phyloP scores from a whole-genome alignment of 1,284 basidiomycete genomes.

The Cryptococcus sp. region DNA sequence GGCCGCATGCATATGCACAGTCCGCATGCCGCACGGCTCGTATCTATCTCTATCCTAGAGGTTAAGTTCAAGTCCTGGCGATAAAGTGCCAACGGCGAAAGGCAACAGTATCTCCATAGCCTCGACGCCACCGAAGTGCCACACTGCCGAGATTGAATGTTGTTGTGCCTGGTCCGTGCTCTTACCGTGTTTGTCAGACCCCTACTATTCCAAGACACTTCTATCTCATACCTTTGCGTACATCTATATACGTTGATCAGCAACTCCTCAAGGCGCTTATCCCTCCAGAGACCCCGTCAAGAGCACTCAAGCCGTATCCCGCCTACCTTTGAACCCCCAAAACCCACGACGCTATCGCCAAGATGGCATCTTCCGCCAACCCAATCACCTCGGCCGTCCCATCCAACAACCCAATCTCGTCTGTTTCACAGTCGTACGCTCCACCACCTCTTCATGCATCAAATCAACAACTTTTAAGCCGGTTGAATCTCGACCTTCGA shows the following conservation, averaged over 20 bases:
- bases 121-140: too few relatives aligned
- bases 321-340: too few relatives aligned
- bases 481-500: conserved; percentile 86
- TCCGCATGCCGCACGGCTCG: too few relatives aligned
- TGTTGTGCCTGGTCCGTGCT: too few relatives aligned
- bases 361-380: conserved; percentile 37
- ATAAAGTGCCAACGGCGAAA: too few relatives aligned
- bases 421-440: conserved; percentile 58
- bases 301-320: not conserved
- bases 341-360: not conserved
- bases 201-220: not conserved
- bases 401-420: conserved; percentile 68
- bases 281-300: too few relatives aligned
- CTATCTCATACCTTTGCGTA: not conserved
- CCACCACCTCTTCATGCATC: conserved; percentile 19
- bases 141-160: too few relatives aligned
- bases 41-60: too few relatives aligned
- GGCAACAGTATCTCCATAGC: too few relatives aligned
- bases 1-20: too few relatives aligned
- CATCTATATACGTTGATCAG: not conserved
- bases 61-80: too few relatives aligned
- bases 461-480: conserved; percentile 65
- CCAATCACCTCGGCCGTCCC: conserved; percentile 48
- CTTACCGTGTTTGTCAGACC: not conserved
- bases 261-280: too few relatives aligned